Base-by-base conservation (phyloP, 768 basidiomycete species). In the Steccherinum ochraceum region DNA sequence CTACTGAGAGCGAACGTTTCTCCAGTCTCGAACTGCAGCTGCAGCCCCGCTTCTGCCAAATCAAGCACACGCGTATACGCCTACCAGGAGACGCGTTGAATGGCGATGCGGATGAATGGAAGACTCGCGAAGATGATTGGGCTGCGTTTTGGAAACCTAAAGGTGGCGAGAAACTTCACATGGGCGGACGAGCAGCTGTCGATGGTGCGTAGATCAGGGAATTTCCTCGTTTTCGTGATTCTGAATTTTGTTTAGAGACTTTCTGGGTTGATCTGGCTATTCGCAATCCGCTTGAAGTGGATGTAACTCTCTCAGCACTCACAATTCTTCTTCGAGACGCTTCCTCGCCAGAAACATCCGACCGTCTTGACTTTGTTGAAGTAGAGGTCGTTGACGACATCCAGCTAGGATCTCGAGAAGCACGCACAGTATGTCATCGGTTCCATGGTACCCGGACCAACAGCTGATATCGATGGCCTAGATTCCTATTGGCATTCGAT, bases 211-310 rank as follows among this genome's bases (percentile, higher is more conserved):
- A n/a, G n/a, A 11, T 51, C 1, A 3, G 49, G 4, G 16, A 40
- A 12, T 12, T 24, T 51, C 21, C 23, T 54, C 3, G 21, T 21
- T 20, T 24, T 19, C 13, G 19, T 42, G 10, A 16, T 23, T n/a
- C 27, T 3, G 5, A 44, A 52, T 26, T 52, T 56, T 44, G 50
- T 53, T 20, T 53, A 92, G 90, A 92, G 65, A 65, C 69, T 2
- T 89, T 92, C 58, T 90, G 84, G 83, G 70, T 91, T 35, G 88
- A 92, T 56, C 57, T 93, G 21, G 72, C 72, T 4, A 45, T 93
- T 52, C 72, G 68, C 44, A 93, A 93, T 61, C 88, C 89, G 16
- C 65, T 93, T 40, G 77, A 86, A 53, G 73, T 84, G 4, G 88
- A 89, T 47, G 73, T 93, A n/a, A 80, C 74, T 46, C 61, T 93